Percentiles rank a stretch among this genome's conserved stretches.
phyloP scores from a whole-genome alignment of 768 basidiomycete genomes.

The Cyclocybe aegerita region DNA sequence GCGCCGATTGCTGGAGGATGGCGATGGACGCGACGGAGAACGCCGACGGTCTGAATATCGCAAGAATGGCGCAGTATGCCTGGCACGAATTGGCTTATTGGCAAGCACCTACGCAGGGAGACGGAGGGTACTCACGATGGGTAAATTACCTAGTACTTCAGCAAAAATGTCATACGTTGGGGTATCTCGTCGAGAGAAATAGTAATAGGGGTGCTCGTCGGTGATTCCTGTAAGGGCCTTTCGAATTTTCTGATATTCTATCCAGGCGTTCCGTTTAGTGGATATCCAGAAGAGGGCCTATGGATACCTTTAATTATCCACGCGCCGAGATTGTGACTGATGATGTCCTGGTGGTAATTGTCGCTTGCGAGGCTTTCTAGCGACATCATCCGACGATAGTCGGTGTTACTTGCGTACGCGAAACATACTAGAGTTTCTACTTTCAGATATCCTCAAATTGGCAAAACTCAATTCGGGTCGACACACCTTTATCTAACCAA shows the following conservation, averaged over 20 bases:
- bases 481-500: conserved; percentile 30
- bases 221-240: conserved; percentile 19
- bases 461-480: neutral
- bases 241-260: conserved; percentile 29
- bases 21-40: conserved; percentile 40
- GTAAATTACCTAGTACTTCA: conserved; percentile 25
- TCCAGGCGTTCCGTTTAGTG: neutral
- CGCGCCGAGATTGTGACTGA: conserved; percentile 30
- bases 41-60: conserved; percentile 28
- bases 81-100: conserved; percentile 6
- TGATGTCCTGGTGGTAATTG: conserved; percentile 35
- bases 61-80: conserved; percentile 36
- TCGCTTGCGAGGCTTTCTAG: conserved; percentile 25
- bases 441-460: neutral
- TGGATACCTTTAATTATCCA: conserved; percentile 30
- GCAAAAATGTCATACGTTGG: conserved; percentile 15
- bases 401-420: conserved; percentile 26
- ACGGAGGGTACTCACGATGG: conserved; percentile 23
- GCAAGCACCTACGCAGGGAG: too few relatives aligned
- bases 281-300: neutral
- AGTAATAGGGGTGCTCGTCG: conserved; percentile 20
- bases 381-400: conserved; percentile 29
- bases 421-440: conserved; percentile 20
- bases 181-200: conserved; percentile 7
- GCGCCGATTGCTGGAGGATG: conserved; percentile 37